Evolutionary conservation across 495 filamentous ascomycete genomes (phyloP).

Genomic region (Hypoxylon intermedium): DNA sequence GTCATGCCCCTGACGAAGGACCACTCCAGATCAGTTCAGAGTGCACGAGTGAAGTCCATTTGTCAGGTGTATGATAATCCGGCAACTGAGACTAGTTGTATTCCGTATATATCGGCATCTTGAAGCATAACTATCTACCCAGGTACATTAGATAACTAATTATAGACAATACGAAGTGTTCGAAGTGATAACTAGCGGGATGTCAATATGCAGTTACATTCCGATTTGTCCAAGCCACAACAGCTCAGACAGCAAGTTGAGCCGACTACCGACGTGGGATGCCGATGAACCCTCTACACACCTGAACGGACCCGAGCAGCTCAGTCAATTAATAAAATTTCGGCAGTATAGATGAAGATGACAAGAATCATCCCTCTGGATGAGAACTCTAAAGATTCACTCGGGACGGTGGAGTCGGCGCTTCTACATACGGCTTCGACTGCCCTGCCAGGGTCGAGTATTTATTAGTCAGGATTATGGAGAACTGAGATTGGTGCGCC

Average conservation of each 20-base stretch:
- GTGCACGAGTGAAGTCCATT: constrained; percentile 6
- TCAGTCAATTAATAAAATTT: constrained; percentile 2
- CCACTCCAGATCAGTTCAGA: constrained; percentile 12
- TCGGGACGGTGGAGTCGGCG: constrained; percentile 21
- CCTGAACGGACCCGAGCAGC: background rate
- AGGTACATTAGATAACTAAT: too few relatives aligned
- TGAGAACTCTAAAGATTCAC: background rate
- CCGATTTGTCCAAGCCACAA: constrained; percentile 1
- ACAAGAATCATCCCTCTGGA: background rate
- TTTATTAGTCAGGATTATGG: constrained; percentile 26
- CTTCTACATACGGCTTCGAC: constrained; percentile 35
- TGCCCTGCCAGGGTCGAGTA: constrained; percentile 7
- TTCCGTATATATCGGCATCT: constrained; percentile 1
- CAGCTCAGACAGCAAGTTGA: constrained; percentile 1
- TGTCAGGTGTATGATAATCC: constrained; percentile 21
- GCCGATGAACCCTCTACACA: background rate
- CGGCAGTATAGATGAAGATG: background rate
- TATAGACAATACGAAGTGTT: too few relatives aligned
- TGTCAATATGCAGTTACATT: too few relatives aligned
- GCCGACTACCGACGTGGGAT: background rate
- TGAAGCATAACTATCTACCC: background rate
- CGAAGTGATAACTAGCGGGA: too few relatives aligned
- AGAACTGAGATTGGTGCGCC: constrained; percentile 29
- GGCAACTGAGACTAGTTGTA: constrained; percentile 6
- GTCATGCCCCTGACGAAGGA: constrained; percentile 3